phyloP scores from a whole-genome alignment of 2,329 filamentous ascomycete species.

The Drechmeria coniospora region DNA sequence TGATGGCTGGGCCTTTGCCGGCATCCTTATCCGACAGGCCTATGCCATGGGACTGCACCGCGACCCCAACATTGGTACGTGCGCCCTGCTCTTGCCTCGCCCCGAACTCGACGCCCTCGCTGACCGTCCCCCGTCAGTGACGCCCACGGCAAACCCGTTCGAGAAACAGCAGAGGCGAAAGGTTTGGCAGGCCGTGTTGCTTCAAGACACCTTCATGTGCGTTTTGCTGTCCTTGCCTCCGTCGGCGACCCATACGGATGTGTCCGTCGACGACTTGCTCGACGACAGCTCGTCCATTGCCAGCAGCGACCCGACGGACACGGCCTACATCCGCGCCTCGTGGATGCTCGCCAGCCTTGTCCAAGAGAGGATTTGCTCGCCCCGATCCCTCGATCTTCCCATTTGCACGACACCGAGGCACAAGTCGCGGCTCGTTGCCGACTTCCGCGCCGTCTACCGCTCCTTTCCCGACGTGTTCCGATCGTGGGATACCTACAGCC shows the following conservation, averaged over 20 bases:
- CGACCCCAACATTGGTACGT: slow-evolving; percentile 54
- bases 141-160: slow-evolving; percentile 48
- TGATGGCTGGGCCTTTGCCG: slow-evolving; percentile 70
- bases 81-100: neutral
- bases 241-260: slow-evolving; percentile 65
- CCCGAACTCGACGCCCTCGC: neutral
- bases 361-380: slow-evolving; percentile 61
- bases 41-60: slow-evolving; percentile 72
- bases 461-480: slow-evolving; percentile 58
- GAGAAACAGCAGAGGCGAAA: slow-evolving; percentile 70
- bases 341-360: slow-evolving; percentile 69
- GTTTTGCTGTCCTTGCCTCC: slow-evolving; percentile 65
- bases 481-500: slow-evolving; percentile 46
- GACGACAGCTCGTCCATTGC: slow-evolving; percentile 46
- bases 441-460: slow-evolving; percentile 58
- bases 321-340: slow-evolving; percentile 57
- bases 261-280: slow-evolving; percentile 56
- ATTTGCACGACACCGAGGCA: slow-evolving; percentile 53
- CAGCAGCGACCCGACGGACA: slow-evolving; percentile 47
- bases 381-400: slow-evolving; percentile 57
- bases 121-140: slow-evolving; percentile 22
- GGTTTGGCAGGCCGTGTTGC: slow-evolving; percentile 66
- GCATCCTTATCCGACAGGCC: slow-evolving; percentile 60
- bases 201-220: slow-evolving; percentile 70
- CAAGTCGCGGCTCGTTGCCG: slow-evolving; percentile 52